Base-by-base conservation (phyloP, 2,329 filamentous ascomycete genomes). In the Metarhizium sp. region DNA sequence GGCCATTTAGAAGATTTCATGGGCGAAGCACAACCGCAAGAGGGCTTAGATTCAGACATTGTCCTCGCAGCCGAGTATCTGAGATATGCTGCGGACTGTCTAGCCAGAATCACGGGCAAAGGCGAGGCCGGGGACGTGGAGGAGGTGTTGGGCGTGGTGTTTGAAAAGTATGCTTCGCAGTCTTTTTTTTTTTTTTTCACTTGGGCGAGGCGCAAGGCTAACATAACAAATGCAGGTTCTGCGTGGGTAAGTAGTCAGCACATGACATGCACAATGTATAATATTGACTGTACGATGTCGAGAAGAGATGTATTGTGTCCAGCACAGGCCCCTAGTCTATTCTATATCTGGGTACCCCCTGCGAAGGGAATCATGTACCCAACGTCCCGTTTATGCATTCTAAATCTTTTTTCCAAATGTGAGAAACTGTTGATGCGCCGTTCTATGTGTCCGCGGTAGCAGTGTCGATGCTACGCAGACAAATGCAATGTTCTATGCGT, bases 71-170 rank as follows among this genome's bases (percentile, higher is more conserved):
- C 94, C 0, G 94, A 99, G 70, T 84, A 92, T 66, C 76, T 99
- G 55, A 85, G 94, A 47, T 84, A 82, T 61, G 92, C 91, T 13
- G 91, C 90, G 1, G 82, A 86, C 53, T 86, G 84, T 59, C 76
- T 96, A n/a, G 87, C 90, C 2, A 83, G 85, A 56, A 95, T 97
- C 63, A 97, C 91, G 1, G 94, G 94, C 0, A 83, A 83, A 55
- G 92, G 91, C 1, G 89, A 91, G 63, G 82, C 81, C 45, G 89
- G 91, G 2, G 92, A 97, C 70, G 90, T 97, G 16, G 92, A 99
- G 68, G 94, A 97, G 67, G 90, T 99, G 7, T 73, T 99, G 48
- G 94, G 94, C 0, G 92, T 99, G 25, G 92, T 99, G 4, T 99
- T 99, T 73, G 92, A 97, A 70, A 97, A 95, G 89, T 95, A 74